Conservation (phyloP, 139 green algal genomes). For the Eudorina sp. region DNA sequence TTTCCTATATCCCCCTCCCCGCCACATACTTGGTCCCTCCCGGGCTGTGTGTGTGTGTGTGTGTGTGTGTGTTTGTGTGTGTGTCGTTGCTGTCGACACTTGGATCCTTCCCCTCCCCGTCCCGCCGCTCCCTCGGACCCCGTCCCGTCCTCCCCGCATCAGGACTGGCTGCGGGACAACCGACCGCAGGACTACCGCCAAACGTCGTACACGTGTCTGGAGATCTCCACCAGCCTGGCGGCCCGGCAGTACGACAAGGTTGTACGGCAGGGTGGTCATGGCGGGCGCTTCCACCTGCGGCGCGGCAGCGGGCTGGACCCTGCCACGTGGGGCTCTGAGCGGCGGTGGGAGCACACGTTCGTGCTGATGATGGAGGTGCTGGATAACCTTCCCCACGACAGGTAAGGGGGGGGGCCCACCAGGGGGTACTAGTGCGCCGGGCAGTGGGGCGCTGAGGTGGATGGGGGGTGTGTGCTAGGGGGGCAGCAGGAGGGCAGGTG, state of each 20-base stretch:
- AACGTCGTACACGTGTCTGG: slow-evolving; percentile 79
- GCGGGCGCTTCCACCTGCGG: slow-evolving; percentile 52
- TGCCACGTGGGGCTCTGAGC: slow-evolving; percentile 56
- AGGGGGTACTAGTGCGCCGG: too few species aligned
- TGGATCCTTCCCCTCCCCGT: too few species aligned
- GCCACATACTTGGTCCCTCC: too few species aligned
- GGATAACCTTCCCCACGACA: slow-evolving; percentile 90
- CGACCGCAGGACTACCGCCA: slow-evolving; percentile 66
- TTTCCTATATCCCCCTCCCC: too few species aligned
- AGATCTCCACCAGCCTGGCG: slow-evolving; percentile 78
- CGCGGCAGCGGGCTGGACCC: slow-evolving; percentile 60
- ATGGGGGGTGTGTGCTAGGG: too few species aligned
- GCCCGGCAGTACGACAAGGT: slow-evolving; percentile 69
- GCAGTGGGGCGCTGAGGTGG: too few species aligned
- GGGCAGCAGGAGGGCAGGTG: too few species aligned
- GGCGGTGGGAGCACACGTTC: slow-evolving; percentile 61
- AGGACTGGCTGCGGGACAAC: slow-evolving; percentile 77
- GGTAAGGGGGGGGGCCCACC: slow-evolving; percentile 11
- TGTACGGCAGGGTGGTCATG: slow-evolving; percentile 56
- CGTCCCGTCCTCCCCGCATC: neutral
- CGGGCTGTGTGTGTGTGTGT: too few species aligned
- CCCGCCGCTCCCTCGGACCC: neutral
- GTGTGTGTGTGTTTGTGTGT: too few species aligned
- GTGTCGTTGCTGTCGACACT: too few species aligned
- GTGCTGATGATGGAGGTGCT: slow-evolving; percentile 89